phyloP scores from a whole-genome alignment of 148 eudicot genomes.

The Spergularia marina region DNA sequence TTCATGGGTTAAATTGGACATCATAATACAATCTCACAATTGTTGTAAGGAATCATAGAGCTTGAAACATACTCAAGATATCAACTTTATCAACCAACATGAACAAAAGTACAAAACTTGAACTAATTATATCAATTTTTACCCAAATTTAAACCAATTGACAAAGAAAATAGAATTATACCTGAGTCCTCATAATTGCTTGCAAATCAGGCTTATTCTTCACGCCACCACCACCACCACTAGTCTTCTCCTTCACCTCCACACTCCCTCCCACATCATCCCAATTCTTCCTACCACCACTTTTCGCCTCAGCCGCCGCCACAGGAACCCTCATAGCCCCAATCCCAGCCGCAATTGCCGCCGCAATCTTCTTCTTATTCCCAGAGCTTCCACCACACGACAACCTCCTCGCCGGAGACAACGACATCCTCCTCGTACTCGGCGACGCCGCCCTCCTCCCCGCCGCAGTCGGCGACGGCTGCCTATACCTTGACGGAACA shows the following conservation, averaged over 20 bases:
- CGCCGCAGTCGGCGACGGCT: slow-evolving; percentile 66
- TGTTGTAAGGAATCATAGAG: too few relatives aligned
- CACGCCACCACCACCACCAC: not conserved
- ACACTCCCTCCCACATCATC: slow-evolving; percentile 17
- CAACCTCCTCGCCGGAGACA: slow-evolving; percentile 85
- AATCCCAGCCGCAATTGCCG: slow-evolving; percentile 52
- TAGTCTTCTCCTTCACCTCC: slow-evolving; percentile 18
- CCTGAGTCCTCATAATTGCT: slow-evolving; percentile 89
- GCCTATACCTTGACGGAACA: slow-evolving; percentile 90
- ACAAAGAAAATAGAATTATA: slow-evolving; percentile 17
- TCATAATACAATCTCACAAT: too few relatives aligned
- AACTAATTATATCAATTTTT: too few relatives aligned
- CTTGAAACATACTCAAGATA: too few relatives aligned
- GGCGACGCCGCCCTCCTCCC: slow-evolving; percentile 65
- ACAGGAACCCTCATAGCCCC: slow-evolving; percentile 64
- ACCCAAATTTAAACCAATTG: too few relatives aligned
- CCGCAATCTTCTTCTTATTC: slow-evolving; percentile 70
- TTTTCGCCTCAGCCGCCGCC: slow-evolving; percentile 42
- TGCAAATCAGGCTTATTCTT: slow-evolving; percentile 67
- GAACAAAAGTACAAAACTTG: too few relatives aligned
- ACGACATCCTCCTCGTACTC: slow-evolving; percentile 67
- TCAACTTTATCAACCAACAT: too few relatives aligned
- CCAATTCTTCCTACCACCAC: slow-evolving; percentile 30
- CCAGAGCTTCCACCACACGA: slow-evolving; percentile 55
- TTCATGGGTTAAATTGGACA: too few relatives aligned